Evolutionary conservation across 108 stramenopile genomes (phyloP).

Genomic region (Conticribra guillardii): DNA sequence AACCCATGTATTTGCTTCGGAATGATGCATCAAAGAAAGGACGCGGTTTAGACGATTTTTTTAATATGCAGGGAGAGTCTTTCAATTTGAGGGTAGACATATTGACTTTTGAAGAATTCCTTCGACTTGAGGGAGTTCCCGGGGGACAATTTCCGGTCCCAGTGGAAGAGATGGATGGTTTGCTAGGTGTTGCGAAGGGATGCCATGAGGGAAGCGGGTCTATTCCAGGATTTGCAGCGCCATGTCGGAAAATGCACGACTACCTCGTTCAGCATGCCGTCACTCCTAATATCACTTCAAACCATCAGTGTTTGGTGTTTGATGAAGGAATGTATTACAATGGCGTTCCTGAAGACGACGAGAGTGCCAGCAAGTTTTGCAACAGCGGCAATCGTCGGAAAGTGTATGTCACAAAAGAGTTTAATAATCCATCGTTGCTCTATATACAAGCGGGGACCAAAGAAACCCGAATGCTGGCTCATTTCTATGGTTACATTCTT

Average conservation of each 20-base stretch:
- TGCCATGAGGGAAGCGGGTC: constrained; percentile 20
- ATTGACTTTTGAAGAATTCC: constrained; percentile 64
- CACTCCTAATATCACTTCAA: constrained; percentile 46
- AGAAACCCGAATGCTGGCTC: constrained; percentile 53
- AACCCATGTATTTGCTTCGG: constrained; percentile 73
- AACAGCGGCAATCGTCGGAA: constrained; percentile 22
- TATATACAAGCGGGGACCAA: constrained; percentile 62
- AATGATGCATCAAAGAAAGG: constrained; percentile 55
- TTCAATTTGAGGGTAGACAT: constrained; percentile 51
- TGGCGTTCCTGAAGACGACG: constrained; percentile 15
- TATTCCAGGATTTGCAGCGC: background rate
- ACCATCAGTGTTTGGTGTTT: constrained; percentile 60
- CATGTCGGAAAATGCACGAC: constrained; percentile 51
- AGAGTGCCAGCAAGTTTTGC: constrained; percentile 26
- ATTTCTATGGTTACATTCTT: constrained; percentile 78
- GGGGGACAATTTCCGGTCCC: constrained; percentile 55
- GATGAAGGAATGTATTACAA: constrained; percentile 53
- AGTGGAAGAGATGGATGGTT: constrained; percentile 31
- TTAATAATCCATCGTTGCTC: constrained; percentile 53
- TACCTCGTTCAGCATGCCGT: constrained; percentile 49
- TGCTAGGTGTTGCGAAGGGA: constrained; percentile 43
- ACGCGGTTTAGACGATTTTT: constrained; percentile 77
- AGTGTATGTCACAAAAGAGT: constrained; percentile 42
- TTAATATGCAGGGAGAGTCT: constrained; percentile 51
- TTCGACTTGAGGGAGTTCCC: constrained; percentile 50